phyloP scores from a whole-genome alignment of 2,329 filamentous ascomycete species.

The Erysiphe pulchra region DNA sequence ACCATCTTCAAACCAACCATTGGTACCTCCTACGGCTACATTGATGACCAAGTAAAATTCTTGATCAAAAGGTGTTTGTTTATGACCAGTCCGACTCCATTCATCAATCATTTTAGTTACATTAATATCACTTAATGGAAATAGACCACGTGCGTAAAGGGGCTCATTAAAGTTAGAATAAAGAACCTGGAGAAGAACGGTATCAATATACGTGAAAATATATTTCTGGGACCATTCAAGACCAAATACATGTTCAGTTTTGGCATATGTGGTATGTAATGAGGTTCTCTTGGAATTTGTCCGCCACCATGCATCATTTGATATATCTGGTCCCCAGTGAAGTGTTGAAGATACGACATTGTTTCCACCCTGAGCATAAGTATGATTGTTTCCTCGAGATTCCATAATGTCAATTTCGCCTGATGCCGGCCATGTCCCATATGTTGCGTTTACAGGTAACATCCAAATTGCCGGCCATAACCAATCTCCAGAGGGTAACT shows the following conservation, averaged over 20 bases:
- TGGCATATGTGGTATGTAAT: slow-evolving; percentile 47
- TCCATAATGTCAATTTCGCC: slow-evolving; percentile 71
- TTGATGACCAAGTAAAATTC: slow-evolving; percentile 54
- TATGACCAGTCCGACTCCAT: slow-evolving; percentile 33
- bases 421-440: slow-evolving; percentile 53
- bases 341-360: slow-evolving; percentile 56
- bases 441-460: slow-evolving; percentile 46
- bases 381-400: slow-evolving; percentile 59
- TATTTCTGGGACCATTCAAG: slow-evolving; percentile 77
- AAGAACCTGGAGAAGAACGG: slow-evolving; percentile 51
- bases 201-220: slow-evolving; percentile 67
- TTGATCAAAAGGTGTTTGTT: slow-evolving; percentile 49
- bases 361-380: slow-evolving; percentile 52
- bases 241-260: slow-evolving; percentile 49
- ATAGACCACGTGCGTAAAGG: slow-evolving; percentile 43
- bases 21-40: slow-evolving; percentile 50
- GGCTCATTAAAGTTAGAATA: slow-evolving; percentile 48
- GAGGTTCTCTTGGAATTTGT: slow-evolving; percentile 56
- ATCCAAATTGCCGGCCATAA: slow-evolving; percentile 87
- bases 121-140: slow-evolving; percentile 36
- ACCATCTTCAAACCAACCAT: slow-evolving; percentile 64
- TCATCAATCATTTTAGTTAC: slow-evolving; percentile 36
- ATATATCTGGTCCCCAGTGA: slow-evolving; percentile 53
- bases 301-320: slow-evolving; percentile 58
- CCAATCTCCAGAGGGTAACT: slow-evolving; percentile 58